Evolutionary conservation across 2,329 filamentous ascomycete genomes (phyloP), one percentile per base, ranked within the genome.

Genomic region (Zymoseptoria tritici): DNA sequence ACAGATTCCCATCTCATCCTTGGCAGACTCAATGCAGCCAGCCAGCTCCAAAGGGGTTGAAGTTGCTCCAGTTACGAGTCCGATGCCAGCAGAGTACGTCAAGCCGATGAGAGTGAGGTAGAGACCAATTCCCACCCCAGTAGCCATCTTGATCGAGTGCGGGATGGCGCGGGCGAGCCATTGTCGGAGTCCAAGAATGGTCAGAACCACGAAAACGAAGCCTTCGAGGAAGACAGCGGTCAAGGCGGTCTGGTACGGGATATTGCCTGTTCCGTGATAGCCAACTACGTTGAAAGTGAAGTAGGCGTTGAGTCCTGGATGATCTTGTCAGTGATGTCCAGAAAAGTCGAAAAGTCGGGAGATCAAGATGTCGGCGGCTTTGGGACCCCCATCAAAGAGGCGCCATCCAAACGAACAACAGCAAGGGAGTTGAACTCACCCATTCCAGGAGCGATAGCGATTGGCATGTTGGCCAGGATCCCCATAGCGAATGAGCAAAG

Each of bases 151-250:
- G 77, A 96, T 92, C 58, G 87, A 91, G 49, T 84, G 82, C 1
- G 91, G 91, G 63, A 95, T 91, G 51, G 88, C 86, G 65, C 90
- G 85, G 19, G 91, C 91, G 24, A 96, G 83, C 90, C 90, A 95
- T 73, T 95, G 91, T 13, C 91, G 87, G 77, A 96, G 82, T 46
- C 91, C 91, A 56, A 92, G 80, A 42, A 95, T 72, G 1, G 91
- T 91, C 49, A 96, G 81, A 2, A 78, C 88, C 55, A 95, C 84
- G 75, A 96, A 96, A 62, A 95, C 86, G 73, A 89, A 89, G 46
- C 91, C 91, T 74, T 96, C 91, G 13, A 94, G 87, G 71, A 96
- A 95, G 65, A 94, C 91, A 57, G 91, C 90, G 3, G 90, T 94
- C 46, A 95, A 77, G 36, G 91, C 91, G 50, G 92, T 81, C 57